These are phyloP conservation scores for Chytriomyces confervae DNA, from an alignment of 192 early-diverging fungal genomes.

Conservation along the genomic window DNA sequence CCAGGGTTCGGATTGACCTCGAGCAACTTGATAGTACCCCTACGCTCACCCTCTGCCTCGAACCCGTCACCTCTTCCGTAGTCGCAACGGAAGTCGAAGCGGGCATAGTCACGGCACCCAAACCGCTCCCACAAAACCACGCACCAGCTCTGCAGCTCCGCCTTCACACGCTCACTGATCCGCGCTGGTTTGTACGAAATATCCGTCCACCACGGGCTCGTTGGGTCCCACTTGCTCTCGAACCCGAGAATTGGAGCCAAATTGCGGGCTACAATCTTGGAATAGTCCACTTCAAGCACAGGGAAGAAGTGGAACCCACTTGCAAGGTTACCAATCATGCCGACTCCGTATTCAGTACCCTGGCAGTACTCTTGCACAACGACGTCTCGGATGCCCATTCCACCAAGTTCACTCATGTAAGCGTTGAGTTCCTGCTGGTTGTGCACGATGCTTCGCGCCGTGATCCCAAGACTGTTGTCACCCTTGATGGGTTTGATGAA, in stretches of 20 bases:
- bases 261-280: slow-evolving; percentile 46
- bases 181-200: slow-evolving; percentile 51
- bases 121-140: slow-evolving; percentile 56
- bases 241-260: slow-evolving; percentile 64
- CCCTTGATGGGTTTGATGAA: slow-evolving; percentile 66
- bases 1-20: slow-evolving; percentile 67
- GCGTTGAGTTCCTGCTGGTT: slow-evolving; percentile 45
- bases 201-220: slow-evolving; percentile 59
- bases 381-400: slow-evolving; percentile 52
- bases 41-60: slow-evolving; percentile 25
- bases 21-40: slow-evolving; percentile 55
- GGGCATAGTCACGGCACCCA: slow-evolving; percentile 59
- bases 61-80: slow-evolving; percentile 28
- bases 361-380: slow-evolving; percentile 60
- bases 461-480: slow-evolving; percentile 66
- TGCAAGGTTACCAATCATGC: slow-evolving; percentile 62
- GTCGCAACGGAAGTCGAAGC: slow-evolving; percentile 58
- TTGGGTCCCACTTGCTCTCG: slow-evolving; percentile 67
- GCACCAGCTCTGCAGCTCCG: slow-evolving; percentile 42
- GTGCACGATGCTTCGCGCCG: slow-evolving; percentile 52
- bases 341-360: slow-evolving; percentile 60
- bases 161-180: slow-evolving; percentile 31
- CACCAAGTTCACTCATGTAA: slow-evolving; percentile 50
- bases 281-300: slow-evolving; percentile 60
- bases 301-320: slow-evolving; percentile 63